Conservation (phyloP, 2,329 filamentous ascomycete species). For the Fusarium buharicum region DNA sequence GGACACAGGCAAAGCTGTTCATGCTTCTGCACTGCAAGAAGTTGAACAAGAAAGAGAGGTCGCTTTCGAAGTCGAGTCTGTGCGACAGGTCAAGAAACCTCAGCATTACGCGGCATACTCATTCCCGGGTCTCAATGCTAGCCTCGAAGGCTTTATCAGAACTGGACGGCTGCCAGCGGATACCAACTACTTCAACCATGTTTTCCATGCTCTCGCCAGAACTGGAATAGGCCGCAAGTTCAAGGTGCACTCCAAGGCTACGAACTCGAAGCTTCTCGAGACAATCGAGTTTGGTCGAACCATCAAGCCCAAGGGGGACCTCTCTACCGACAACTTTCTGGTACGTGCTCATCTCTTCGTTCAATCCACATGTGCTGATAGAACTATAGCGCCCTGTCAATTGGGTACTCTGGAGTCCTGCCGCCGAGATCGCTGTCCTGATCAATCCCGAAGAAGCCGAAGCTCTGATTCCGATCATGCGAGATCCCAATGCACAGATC, state of each 20-base stretch:
- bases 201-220: slow-evolving; percentile 47
- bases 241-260: slow-evolving; percentile 33
- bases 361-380: slow-evolving; percentile 9
- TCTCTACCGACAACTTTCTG: slow-evolving; percentile 40
- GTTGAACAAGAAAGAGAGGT: slow-evolving; percentile 68
- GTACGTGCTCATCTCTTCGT: slow-evolving; percentile 12
- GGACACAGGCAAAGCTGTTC: slow-evolving; percentile 45
- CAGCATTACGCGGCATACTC: slow-evolving; percentile 53
- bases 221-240: slow-evolving; percentile 53
- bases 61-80: slow-evolving; percentile 65
- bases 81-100: slow-evolving; percentile 65
- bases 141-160: slow-evolving; percentile 59
- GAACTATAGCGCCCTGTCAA: slow-evolving; percentile 59
- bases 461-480: slow-evolving; percentile 58
- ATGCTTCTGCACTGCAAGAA: slow-evolving; percentile 67
- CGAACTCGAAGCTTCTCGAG: slow-evolving; percentile 44
- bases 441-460: slow-evolving; percentile 72
- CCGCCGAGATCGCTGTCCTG: slow-evolving; percentile 60
- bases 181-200: slow-evolving; percentile 49
- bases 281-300: slow-evolving; percentile 46
- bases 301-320: slow-evolving; percentile 36
- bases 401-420: slow-evolving; percentile 68
- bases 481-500: slow-evolving; percentile 15
- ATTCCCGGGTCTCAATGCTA: slow-evolving; percentile 59
- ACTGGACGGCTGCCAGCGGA: slow-evolving; percentile 58